A percentile compares a stretch with the other conserved stretches of the same genome.
phyloP scores from a whole-genome alignment of 345 rosid species.

The Iberis pinnata region DNA sequence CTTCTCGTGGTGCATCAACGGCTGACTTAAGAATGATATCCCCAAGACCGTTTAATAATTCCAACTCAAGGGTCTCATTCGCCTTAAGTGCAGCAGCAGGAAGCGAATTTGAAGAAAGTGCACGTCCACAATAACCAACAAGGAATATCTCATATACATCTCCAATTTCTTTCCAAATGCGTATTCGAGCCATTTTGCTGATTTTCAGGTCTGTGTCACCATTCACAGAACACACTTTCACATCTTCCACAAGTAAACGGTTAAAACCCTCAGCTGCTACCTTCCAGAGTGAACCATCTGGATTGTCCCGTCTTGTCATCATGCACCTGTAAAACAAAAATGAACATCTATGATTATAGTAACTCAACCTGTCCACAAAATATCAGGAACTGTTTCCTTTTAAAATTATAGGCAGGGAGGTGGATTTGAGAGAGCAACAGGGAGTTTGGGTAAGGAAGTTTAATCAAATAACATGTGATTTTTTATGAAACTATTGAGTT shows the following conservation, averaged over 20 bases:
- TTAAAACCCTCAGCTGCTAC: constrained; percentile 86
- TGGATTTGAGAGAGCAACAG: not conserved
- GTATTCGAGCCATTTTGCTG: constrained; percentile 59
- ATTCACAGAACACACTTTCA: constrained; percentile 34
- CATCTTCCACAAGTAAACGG: constrained; percentile 61
- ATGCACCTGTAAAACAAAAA: constrained; percentile 55
- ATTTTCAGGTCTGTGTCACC: constrained; percentile 41
- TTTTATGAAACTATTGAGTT: constrained; percentile 4
- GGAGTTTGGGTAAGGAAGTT: constrained; percentile 2
- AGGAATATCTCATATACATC: constrained; percentile 94
- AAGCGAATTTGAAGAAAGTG: constrained; percentile 71
- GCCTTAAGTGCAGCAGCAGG: constrained; percentile 46
- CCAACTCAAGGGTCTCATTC: constrained; percentile 88
- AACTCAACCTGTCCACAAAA: constrained; percentile 3
- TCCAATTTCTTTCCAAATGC: constrained; percentile 93
- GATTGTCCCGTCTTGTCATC: constrained; percentile 91
- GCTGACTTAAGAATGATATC: constrained; percentile 67
- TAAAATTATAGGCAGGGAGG: constrained; percentile 4
- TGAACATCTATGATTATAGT: constrained; percentile 10
- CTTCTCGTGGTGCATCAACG: constrained; percentile 75
- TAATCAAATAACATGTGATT: constrained; percentile 13
- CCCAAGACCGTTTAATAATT: constrained; percentile 59
- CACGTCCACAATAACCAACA: constrained; percentile 91
- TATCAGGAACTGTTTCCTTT: not conserved
- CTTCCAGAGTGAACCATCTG: constrained; percentile 94